Evolutionary conservation across 1,284 basidiomycete genomes (phyloP).

Genomic region (Marasmius tenuissimus): DNA sequence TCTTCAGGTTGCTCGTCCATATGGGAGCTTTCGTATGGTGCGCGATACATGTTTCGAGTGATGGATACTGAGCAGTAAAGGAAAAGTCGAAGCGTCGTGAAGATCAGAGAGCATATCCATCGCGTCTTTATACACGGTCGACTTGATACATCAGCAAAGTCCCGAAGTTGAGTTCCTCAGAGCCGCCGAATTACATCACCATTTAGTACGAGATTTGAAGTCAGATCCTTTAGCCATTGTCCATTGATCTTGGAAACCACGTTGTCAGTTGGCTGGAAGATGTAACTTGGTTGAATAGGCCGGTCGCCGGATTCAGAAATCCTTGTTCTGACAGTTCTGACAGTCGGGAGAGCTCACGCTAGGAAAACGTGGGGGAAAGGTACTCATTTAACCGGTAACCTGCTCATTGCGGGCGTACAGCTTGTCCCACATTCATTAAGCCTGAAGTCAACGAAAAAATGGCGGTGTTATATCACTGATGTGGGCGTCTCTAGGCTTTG

Average conservation of each 20-base stretch:
- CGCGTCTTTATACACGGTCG: neutral
- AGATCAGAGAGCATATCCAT: neutral
- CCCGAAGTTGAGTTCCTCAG: neutral
- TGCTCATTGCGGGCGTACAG: neutral
- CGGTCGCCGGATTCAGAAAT: neutral
- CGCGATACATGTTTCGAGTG: slow-evolving; percentile 14
- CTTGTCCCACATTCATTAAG: no score
- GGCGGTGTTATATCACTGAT: no score
- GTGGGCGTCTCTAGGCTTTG: no score
- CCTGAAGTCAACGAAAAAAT: no score
- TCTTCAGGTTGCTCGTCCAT: slow-evolving; percentile 15
- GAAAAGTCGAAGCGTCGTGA: neutral
- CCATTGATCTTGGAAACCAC: no score
- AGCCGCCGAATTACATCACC: no score
- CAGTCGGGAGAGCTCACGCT: neutral
- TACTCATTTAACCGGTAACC: slow-evolving; percentile 1
- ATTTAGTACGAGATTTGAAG: no score
- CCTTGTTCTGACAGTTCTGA: neutral
- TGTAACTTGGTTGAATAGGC: no score
- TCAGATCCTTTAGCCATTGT: no score
- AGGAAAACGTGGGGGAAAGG: neutral
- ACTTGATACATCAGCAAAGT: neutral
- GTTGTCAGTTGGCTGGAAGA: no score
- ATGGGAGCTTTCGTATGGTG: slow-evolving; percentile 6
- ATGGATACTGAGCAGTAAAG: neutral